These are phyloP conservation scores for Nakaseomyces uthaithaninus DNA, from an alignment of 1,139 yeast genomes.

Conservation along the genomic window DNA sequence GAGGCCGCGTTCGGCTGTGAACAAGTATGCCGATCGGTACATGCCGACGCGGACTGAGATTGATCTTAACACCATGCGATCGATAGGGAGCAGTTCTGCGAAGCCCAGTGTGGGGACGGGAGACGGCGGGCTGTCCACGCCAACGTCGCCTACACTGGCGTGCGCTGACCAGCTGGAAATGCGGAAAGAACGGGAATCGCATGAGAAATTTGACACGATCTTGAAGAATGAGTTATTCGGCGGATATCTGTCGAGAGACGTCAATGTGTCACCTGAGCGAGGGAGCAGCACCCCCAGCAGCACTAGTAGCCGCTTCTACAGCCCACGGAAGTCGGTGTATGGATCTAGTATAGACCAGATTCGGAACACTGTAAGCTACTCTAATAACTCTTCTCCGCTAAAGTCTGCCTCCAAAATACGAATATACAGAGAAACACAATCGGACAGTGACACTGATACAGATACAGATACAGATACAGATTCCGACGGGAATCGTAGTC, in stretches of 20 bases:
- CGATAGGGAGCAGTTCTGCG: conserved; percentile 39
- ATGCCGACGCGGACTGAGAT: conserved; percentile 82
- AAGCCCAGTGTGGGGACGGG: conserved; percentile 31
- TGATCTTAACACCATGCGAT: conserved; percentile 78
- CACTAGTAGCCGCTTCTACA: neutral
- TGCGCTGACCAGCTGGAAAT: conserved; percentile 57
- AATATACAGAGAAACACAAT: conserved; percentile 4
- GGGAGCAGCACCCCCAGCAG: neutral
- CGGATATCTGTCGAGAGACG: conserved; percentile 44
- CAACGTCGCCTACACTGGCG: conserved; percentile 18
- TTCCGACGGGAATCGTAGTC: conserved; percentile 3
- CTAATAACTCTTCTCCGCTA: neutral
- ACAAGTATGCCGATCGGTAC: conserved; percentile 63
- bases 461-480: conserved; percentile 4
- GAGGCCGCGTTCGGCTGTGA: conserved; percentile 14
- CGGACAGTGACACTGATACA: neutral
- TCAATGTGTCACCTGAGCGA: conserved; percentile 9
- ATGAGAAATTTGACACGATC: conserved; percentile 76
- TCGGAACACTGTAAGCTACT: conserved; percentile 17
- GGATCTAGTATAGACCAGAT: conserved; percentile 24
- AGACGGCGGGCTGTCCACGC: conserved; percentile 9
- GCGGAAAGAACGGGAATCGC: conserved; percentile 73
- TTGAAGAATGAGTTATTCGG: conserved; percentile 89
- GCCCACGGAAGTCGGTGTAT: neutral
- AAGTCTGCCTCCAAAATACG: conserved; percentile 1